A percentile compares a stretch with the other conserved stretches of the same genome.
phyloP scores from a whole-genome alignment of 441 rosid species.

The Gossypium gossypioides region DNA sequence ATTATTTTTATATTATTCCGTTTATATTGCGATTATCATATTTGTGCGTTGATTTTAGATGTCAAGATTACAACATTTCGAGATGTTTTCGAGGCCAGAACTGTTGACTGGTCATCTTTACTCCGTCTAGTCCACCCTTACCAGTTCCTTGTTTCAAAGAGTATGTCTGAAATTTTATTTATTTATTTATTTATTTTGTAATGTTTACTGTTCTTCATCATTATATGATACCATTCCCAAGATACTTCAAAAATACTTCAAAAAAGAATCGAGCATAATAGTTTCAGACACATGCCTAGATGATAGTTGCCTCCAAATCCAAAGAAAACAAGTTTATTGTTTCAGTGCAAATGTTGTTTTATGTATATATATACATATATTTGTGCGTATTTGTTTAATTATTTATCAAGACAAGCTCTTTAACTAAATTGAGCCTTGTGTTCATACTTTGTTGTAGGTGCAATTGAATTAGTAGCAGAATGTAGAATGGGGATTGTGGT shows the following conservation, averaged over 20 bases:
- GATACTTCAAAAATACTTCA: neutral
- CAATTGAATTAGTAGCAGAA: constrained; percentile 23
- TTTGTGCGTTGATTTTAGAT: constrained; percentile 22
- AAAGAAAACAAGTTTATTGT: neutral
- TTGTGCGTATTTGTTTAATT: neutral
- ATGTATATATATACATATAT: neutral
- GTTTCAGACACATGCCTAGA: neutral
- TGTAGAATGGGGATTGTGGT: constrained; percentile 25
- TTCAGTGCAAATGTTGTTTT: neutral
- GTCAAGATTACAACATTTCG: constrained; percentile 39
- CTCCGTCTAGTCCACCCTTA: constrained; percentile 25
- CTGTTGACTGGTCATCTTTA: constrained; percentile 36
- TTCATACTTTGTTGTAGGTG: constrained; percentile 23
- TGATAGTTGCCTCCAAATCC: no score
- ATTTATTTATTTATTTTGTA: neutral
- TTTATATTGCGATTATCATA: neutral
- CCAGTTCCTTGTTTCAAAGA: constrained; percentile 28
- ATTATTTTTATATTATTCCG: neutral
- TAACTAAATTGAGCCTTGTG: neutral
- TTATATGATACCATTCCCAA: neutral
- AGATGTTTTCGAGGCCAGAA: constrained; percentile 32
- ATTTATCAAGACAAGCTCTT: neutral
- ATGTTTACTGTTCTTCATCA: neutral
- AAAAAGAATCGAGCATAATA: neutral
- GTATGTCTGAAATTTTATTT: constrained; percentile 15